These are phyloP conservation scores for Litchi chinensis DNA, from an alignment of 345 rosid genomes.

Conservation along the genomic window DNA sequence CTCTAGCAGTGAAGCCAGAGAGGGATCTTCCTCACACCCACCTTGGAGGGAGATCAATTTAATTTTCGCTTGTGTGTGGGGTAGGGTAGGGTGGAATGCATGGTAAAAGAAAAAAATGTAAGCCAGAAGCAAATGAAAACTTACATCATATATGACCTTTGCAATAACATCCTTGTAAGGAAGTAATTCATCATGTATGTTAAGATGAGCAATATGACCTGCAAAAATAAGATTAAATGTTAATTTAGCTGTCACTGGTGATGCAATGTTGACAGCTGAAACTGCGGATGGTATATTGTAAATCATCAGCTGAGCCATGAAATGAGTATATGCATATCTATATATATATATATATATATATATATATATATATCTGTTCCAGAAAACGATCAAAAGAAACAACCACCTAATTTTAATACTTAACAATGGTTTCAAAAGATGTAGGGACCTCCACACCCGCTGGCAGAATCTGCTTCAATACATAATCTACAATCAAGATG, in stretches of 20 bases:
- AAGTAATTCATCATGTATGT: constrained; percentile 82
- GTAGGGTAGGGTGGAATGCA: not conserved
- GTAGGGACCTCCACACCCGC: constrained; percentile 89
- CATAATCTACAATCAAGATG: constrained; percentile 58
- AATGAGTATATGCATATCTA: constrained; percentile 4
- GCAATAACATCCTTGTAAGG: constrained; percentile 87
- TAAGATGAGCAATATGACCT: constrained; percentile 96
- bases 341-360: too few species aligned
- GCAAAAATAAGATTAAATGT: constrained; percentile 36
- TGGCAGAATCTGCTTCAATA: constrained; percentile 88
- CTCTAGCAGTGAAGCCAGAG: not conserved
- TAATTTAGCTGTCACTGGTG: constrained; percentile 20
- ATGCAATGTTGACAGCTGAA: constrained; percentile 8
- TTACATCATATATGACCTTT: constrained; percentile 86
- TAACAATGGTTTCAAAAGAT: constrained; percentile 93
- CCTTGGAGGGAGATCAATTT: not conserved
- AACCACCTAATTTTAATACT: constrained; percentile 40
- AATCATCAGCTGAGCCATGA: not conserved
- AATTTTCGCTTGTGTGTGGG: not conserved
- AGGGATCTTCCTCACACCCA: not conserved
- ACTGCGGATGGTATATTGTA: not conserved
- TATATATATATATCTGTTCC: too few species aligned
- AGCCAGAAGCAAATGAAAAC: constrained; percentile 33
- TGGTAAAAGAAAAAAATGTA: not conserved
- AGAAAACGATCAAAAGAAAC: constrained; percentile 8